Evolutionary conservation across 1,284 basidiomycete species (phyloP), one percentile per base, ranked within the genome.

Genomic region (Trametes versicolor): DNA sequence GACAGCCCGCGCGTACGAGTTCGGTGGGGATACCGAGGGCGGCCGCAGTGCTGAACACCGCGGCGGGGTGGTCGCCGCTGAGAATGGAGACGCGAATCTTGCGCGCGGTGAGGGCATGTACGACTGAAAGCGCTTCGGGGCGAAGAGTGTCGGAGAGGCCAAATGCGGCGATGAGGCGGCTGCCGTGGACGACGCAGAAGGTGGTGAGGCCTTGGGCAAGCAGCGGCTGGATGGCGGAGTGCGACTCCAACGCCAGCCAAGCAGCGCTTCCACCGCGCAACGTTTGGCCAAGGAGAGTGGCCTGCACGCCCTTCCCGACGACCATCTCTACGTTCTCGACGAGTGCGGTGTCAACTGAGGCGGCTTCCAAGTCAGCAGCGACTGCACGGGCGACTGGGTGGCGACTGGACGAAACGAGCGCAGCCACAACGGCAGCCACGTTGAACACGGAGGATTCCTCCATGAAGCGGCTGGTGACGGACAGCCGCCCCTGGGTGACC

Each of bases 11-110:
- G 13, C 78, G 75, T 3, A 83, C 80, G 60, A 77, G 74, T 29
- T 83, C 78, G n/a, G 78, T 72, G 0, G 76, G 74, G 9, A 87
- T 78, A 25, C 77, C 78, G 45, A 86, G 74, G 25, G 69, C 70
- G 48, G 72, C 64, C 1, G 85, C 86, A 61, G 88, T 80, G 4
- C 79, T 79, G 15, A 77, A 76, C 0, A 86, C 88, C 27, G 87
- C 85, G 45, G 79, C 74, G 36, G 78, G 75, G 58, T 85, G 81
- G 75, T 90, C 87, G 0, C 87, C 87, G 56, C 83, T 84, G 52
- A 87, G 78, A 71, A 89, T 83, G 64, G 80, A 82, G 23, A 85
- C 76, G 9, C 78, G 72, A 56, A 82, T 78, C 15, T 81, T 79
- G 13, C 76, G 76, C 21, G 68, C 60, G 23, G 72, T 66, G 34